Conservation (phyloP, 2,329 filamentous ascomycete species). For the Hypoxylon sp. region DNA sequence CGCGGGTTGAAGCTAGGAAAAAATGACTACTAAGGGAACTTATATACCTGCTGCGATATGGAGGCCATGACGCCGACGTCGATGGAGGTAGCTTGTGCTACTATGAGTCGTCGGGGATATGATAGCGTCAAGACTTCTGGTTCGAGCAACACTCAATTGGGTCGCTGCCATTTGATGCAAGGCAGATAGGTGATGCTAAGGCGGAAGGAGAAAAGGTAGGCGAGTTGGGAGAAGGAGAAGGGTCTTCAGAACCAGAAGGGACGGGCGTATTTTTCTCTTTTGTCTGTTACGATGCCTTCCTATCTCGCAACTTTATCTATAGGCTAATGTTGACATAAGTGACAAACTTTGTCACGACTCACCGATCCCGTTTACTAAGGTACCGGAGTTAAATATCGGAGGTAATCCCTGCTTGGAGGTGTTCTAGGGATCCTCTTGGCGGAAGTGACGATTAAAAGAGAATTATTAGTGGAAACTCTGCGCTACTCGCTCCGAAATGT, state of each 20-base stretch:
- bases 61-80: constrained; percentile 19
- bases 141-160: constrained; percentile 25
- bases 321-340: constrained; percentile 26
- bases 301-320: constrained; percentile 24
- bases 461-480: neutral
- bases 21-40: constrained; percentile 17
- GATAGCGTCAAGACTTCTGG: constrained; percentile 18
- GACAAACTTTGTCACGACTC: constrained; percentile 23
- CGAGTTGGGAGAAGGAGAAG: constrained; percentile 10
- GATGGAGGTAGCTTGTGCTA: constrained; percentile 8
- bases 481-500: neutral
- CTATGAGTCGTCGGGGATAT: constrained; percentile 12
- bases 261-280: constrained; percentile 12
- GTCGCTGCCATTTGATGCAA: constrained; percentile 37
- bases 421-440: neutral
- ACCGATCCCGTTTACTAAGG: neutral
- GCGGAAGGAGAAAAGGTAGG: neutral
- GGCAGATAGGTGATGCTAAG: neutral
- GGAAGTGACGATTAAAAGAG: neutral
- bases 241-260: neutral
- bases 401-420: constrained; percentile 6
- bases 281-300: constrained; percentile 10
- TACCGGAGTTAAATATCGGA: constrained; percentile 32
- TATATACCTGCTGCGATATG: constrained; percentile 32
- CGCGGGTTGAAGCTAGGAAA: neutral